These are phyloP conservation scores for Aspergillus nomiae DNA, from an alignment of 2,329 filamentous ascomycete species.

Conservation along the genomic window DNA sequence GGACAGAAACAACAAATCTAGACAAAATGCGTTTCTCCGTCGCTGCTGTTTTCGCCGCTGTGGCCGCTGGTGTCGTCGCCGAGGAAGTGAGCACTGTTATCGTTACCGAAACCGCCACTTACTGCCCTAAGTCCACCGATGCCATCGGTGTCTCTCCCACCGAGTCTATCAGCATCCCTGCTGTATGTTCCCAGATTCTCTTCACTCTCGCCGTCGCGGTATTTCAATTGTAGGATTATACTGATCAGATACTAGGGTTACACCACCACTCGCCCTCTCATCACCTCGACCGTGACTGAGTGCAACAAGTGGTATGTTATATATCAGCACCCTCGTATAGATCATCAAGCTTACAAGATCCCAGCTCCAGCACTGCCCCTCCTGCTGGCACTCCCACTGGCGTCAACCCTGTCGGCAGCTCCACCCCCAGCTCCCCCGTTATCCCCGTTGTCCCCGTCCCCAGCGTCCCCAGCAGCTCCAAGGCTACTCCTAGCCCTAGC, in stretches of 20 bases:
- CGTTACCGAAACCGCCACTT: constrained; percentile 68
- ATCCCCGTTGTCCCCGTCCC: not conserved
- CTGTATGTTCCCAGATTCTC: constrained; percentile 45
- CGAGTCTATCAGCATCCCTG: constrained; percentile 70
- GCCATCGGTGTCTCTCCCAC: constrained; percentile 58
- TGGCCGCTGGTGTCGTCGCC: constrained; percentile 43
- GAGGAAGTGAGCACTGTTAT: constrained; percentile 60
- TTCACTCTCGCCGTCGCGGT: not conserved
- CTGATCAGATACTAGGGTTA: constrained; percentile 42
- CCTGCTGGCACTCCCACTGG: constrained; percentile 7
- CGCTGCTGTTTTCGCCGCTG: constrained; percentile 40
- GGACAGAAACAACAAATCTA: constrained; percentile 12
- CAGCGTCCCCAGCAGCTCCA: not conserved
- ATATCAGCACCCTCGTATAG: not conserved
- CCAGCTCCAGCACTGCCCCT: constrained; percentile 19
- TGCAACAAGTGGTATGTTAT: constrained; percentile 44
- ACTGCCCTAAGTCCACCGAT: constrained; percentile 68
- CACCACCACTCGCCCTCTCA: constrained; percentile 59
- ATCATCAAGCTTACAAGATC: not conserved
- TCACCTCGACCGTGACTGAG: constrained; percentile 55
- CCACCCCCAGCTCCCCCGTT: not conserved
- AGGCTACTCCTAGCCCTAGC: constrained; percentile 6
- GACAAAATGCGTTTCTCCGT: constrained; percentile 55
- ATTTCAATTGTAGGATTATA: not conserved
- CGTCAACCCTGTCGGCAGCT: constrained; percentile 19